These are phyloP conservation scores for Phytophthora aleatoria DNA, from an alignment of 352 stramenopile species.

Conservation along the genomic window DNA sequence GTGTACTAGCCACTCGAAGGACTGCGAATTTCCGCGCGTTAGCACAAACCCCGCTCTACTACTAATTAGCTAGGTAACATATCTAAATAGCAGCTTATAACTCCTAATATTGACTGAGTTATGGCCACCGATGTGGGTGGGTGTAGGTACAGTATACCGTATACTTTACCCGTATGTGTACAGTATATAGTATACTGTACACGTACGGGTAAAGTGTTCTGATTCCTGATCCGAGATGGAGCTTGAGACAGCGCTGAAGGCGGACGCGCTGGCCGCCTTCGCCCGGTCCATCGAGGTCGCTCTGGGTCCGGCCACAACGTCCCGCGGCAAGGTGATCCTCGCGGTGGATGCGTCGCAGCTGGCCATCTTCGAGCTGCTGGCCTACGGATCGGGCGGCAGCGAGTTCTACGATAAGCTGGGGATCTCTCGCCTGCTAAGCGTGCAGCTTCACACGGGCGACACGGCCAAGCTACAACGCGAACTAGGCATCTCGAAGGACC, in stretches of 20 bases:
- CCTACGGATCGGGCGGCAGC: slow-evolving; percentile 62
- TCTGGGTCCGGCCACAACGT: slow-evolving; percentile 2
- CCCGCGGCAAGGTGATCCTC: slow-evolving; percentile 37
- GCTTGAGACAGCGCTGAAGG: slow-evolving; percentile 57
- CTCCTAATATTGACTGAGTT: no score
- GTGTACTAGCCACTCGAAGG: no score
- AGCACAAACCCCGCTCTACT: no score
- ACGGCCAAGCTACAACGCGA: slow-evolving; percentile 39
- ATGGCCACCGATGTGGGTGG: no score
- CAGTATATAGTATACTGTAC: no score
- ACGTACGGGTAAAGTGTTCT: no score
- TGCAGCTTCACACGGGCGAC: slow-evolving; percentile 44
- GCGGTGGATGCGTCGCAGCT: slow-evolving; percentile 59
- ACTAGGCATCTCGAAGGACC: slow-evolving; percentile 32
- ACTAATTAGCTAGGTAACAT: no score
- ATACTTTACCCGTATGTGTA: no score
- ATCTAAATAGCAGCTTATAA: no score
- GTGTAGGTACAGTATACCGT: no score
- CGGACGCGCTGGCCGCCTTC: slow-evolving; percentile 57
- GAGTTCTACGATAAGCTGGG: slow-evolving; percentile 66
- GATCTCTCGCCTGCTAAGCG: slow-evolving; percentile 53
- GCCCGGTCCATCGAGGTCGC: slow-evolving; percentile 33
- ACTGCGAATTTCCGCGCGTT: no score
- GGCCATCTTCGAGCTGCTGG: slow-evolving; percentile 71
- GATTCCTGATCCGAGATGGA: slow-evolving; percentile 9